Evolutionary conservation across 441 rosid species (phyloP).

Genomic region (Populus hybrid): DNA sequence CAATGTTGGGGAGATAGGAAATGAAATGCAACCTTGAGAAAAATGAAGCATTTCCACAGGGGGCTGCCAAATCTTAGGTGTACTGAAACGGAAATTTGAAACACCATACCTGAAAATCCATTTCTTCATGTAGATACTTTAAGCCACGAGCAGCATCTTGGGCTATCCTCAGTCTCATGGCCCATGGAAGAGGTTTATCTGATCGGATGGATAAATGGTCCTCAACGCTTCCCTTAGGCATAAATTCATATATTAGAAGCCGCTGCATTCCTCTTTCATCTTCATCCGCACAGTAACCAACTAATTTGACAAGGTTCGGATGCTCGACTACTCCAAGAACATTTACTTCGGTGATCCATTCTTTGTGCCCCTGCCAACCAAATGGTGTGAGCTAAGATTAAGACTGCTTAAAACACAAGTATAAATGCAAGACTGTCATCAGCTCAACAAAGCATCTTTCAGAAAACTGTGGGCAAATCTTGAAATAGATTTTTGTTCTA

Average conservation of each 20-base stretch:
- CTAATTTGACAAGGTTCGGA: conserved; percentile 75
- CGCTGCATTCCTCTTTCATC: conserved; percentile 84
- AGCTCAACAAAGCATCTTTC: conserved; percentile 8
- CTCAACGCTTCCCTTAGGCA: conserved; percentile 92
- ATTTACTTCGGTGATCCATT: conserved; percentile 88
- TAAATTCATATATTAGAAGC: conserved; percentile 77
- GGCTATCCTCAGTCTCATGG: conserved; percentile 74
- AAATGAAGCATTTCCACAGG: not conserved
- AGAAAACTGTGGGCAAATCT: not conserved
- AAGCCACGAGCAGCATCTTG: conserved; percentile 94
- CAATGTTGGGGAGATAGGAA: not conserved
- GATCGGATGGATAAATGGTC: conserved; percentile 66
- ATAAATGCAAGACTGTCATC: not conserved
- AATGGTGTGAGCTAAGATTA: conserved; percentile 2
- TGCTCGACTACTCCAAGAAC: conserved; percentile 82
- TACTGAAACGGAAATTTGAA: conserved; percentile 1
- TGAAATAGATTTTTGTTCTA: not conserved
- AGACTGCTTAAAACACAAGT: not conserved
- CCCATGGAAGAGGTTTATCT: conserved; percentile 65
- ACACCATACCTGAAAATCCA: conserved; percentile 77
- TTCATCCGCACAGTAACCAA: conserved; percentile 85
- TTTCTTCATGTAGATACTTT: conserved; percentile 77
- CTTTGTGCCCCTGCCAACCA: conserved; percentile 73
- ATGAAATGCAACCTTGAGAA: not conserved
- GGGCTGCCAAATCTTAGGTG: conserved; percentile 4